A percentile compares a stretch with the other conserved stretches of the same genome.
phyloP scores from a whole-genome alignment of 164 flowering plant genomes.

The Hamamelis virginiana region DNA sequence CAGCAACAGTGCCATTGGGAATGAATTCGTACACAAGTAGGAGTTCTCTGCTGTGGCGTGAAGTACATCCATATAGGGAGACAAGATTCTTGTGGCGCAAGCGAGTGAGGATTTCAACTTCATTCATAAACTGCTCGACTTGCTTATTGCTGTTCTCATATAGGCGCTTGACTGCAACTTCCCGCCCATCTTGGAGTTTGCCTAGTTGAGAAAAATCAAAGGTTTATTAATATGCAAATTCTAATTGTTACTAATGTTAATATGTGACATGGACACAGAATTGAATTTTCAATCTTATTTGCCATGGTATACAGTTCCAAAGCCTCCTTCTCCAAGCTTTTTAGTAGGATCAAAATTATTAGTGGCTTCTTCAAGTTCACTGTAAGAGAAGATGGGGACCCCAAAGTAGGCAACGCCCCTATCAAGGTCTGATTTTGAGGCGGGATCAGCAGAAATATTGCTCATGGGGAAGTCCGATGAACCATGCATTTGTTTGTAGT shows the following conservation, averaged over 20 bases:
- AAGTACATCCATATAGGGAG: slow-evolving; percentile 21
- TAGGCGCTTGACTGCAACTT: slow-evolving; percentile 25
- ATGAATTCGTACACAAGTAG: slow-evolving; percentile 21
- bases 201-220: neutral
- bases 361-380: slow-evolving; percentile 31
- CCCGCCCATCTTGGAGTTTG: slow-evolving; percentile 19
- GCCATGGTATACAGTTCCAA: slow-evolving; percentile 27
- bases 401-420: slow-evolving; percentile 14
- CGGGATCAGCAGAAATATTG: slow-evolving; percentile 1
- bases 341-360: slow-evolving; percentile 23
- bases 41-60: slow-evolving; percentile 19
- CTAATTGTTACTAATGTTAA: neutral
- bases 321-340: slow-evolving; percentile 38
- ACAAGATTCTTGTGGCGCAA: slow-evolving; percentile 24
- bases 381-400: slow-evolving; percentile 27
- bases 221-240: neutral
- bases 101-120: slow-evolving; percentile 15
- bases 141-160: slow-evolving; percentile 15
- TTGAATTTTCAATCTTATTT: neutral
- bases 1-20: slow-evolving; percentile 25
- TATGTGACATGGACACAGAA: neutral
- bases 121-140: slow-evolving; percentile 19
- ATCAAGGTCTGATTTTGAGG: slow-evolving; percentile 23
- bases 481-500: slow-evolving; percentile 4
- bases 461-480: neutral